Conservation (phyloP, 306 rosid genomes). For the Crotalaria pallida region DNA sequence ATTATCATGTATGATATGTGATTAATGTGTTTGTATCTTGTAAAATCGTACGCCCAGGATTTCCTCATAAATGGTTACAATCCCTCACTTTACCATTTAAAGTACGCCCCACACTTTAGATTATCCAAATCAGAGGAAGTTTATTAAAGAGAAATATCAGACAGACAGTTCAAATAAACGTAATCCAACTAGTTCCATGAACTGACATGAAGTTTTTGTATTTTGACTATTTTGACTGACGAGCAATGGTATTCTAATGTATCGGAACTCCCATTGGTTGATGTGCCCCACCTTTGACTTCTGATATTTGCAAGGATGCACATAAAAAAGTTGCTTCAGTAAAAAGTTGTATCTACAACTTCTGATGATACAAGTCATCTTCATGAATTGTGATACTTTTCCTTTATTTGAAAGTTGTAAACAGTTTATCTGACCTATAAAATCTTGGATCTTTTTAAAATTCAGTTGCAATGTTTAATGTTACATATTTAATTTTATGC, state of each 20-base stretch:
- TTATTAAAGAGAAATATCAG: neutral
- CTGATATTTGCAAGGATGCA: neutral
- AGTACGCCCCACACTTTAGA: neutral
- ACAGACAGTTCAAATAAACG: neutral
- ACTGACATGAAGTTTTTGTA: neutral
- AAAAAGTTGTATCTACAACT: neutral
- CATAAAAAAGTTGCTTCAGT: neutral
- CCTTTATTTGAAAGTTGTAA: neutral
- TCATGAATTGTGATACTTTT: neutral
- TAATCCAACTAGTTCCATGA: neutral
- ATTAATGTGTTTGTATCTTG: neutral
- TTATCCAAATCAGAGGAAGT: neutral
- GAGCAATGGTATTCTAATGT: neutral
- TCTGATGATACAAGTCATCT: neutral
- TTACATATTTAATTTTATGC: neutral
- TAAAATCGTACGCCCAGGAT: neutral
- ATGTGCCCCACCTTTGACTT: neutral
- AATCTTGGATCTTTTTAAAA: neutral
- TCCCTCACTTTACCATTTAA: neutral
- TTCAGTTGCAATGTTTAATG: neutral
- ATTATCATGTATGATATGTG: neutral
- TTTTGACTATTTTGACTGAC: neutral
- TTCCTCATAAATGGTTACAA: neutral
- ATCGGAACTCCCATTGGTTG: neutral
- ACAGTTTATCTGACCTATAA: constrained; percentile 1